Evolutionary conservation across 2,329 filamentous ascomycete species (phyloP).

Genomic region (Penicillium nordicum): DNA sequence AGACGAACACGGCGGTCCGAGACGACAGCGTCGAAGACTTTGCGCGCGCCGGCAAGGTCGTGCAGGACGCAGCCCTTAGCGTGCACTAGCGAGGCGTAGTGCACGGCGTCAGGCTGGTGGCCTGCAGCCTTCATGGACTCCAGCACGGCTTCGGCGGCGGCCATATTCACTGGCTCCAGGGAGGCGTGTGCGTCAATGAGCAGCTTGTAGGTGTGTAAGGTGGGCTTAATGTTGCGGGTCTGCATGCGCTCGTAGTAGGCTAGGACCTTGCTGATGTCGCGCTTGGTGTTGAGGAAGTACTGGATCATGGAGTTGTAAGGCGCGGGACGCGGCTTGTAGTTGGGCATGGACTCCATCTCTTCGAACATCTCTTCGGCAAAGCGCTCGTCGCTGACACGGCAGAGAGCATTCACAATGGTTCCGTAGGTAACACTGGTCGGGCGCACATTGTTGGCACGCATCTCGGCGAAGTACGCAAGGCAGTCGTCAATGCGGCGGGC

Average conservation of each 20-base stretch:
- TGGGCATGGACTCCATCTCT: slow-evolving; percentile 98
- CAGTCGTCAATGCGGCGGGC: slow-evolving; percentile 97
- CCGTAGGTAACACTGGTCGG: slow-evolving; percentile 97
- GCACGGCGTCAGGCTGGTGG: slow-evolving; percentile 80
- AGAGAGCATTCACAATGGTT: slow-evolving; percentile 95
- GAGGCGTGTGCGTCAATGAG: slow-evolving; percentile 94
- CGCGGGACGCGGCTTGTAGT: slow-evolving; percentile 95
- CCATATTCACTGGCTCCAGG: slow-evolving; percentile 85
- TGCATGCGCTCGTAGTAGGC: slow-evolving; percentile 95
- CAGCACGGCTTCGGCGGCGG: slow-evolving; percentile 78
- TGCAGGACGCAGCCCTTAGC: slow-evolving; percentile 92
- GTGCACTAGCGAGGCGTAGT: slow-evolving; percentile 94
- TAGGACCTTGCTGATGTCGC: slow-evolving; percentile 89
- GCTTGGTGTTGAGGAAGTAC: slow-evolving; percentile 97
- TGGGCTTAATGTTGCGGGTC: slow-evolving; percentile 79
- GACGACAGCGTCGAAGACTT: slow-evolving; percentile 78
- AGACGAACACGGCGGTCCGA: slow-evolving; percentile 63
- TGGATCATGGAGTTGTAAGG: slow-evolving; percentile 99
- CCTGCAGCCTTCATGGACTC: slow-evolving; percentile 71
- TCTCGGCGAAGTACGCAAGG: slow-evolving; percentile 96
- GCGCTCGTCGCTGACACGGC: slow-evolving; percentile 94
- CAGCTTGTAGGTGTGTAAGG: slow-evolving; percentile 95
- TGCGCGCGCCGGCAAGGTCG: slow-evolving; percentile 78
- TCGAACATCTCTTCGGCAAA: slow-evolving; percentile 97
- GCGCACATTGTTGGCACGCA: slow-evolving; percentile 87